Conservation (phyloP, 495 filamentous ascomycete species). For the Geoglossum glabrum region DNA sequence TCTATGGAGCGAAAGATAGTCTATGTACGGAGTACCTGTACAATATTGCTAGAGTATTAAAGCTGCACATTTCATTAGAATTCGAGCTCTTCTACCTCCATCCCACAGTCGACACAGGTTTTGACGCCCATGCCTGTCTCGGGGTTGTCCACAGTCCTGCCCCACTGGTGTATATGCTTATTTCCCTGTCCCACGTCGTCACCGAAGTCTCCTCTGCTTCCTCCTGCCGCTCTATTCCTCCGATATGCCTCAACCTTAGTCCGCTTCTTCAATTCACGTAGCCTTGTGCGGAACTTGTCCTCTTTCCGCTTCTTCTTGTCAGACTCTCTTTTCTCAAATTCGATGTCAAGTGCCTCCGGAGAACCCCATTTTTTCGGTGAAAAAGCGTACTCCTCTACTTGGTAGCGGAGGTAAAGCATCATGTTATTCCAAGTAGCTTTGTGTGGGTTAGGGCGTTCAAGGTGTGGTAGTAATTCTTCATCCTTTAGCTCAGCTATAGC, state of each 20-base stretch:
- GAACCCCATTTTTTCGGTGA: slow-evolving; percentile 70
- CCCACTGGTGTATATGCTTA: slow-evolving; percentile 90
- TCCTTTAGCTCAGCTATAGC: slow-evolving; percentile 64
- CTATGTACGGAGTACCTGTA: neutral
- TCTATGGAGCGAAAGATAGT: neutral
- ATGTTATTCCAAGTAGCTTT: slow-evolving; percentile 94
- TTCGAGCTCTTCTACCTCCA: slow-evolving; percentile 94
- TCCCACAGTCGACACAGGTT: slow-evolving; percentile 74
- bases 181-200: slow-evolving; percentile 33
- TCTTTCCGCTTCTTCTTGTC: slow-evolving; percentile 83
- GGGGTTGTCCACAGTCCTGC: slow-evolving; percentile 51
- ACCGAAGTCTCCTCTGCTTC: slow-evolving; percentile 43
- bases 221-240: slow-evolving; percentile 32
- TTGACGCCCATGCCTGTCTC: slow-evolving; percentile 62
- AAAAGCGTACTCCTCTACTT: slow-evolving; percentile 85
- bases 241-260: slow-evolving; percentile 83
- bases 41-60: neutral
- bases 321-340: slow-evolving; percentile 60
- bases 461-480: slow-evolving; percentile 62
- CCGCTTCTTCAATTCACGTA: slow-evolving; percentile 78
- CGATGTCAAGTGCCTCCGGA: slow-evolving; percentile 62
- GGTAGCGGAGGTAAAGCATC: slow-evolving; percentile 88
- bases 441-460: slow-evolving; percentile 83
- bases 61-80: slow-evolving; percentile 28
- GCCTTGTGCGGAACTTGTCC: slow-evolving; percentile 71